Conservation (phyloP, 1,284 basidiomycete genomes). For the Ustilago shanxiensis region DNA sequence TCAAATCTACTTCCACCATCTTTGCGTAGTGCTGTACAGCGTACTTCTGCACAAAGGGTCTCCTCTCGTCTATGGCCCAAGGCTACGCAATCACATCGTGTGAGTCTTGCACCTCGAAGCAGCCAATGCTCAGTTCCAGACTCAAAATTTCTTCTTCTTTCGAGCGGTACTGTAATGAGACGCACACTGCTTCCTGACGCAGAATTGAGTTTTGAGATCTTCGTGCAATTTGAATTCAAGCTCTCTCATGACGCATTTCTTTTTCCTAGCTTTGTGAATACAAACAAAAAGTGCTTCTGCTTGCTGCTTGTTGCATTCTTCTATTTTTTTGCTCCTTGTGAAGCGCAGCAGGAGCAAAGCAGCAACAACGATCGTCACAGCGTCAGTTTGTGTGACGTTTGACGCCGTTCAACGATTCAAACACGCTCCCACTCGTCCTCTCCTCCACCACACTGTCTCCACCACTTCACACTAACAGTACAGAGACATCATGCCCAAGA, state of each 20-base stretch:
- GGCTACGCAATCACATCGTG: no score
- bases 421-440: neutral
- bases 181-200: slow-evolving; percentile 6
- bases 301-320: neutral
- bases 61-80: no score
- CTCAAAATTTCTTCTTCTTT: slow-evolving; percentile 3
- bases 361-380: slow-evolving; percentile 9
- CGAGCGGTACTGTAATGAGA: neutral
- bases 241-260: slow-evolving; percentile 1
- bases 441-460: slow-evolving; percentile 14
- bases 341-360: slow-evolving; percentile 5
- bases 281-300: neutral
- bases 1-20: no score
- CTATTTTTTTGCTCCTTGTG: neutral
- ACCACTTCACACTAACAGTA: slow-evolving; percentile 7
- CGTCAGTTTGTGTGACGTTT: slow-evolving; percentile 1
- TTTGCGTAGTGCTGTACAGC: no score
- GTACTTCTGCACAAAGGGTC: no score
- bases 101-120: no score
- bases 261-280: neutral
- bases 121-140: neutral
- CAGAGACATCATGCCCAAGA: slow-evolving; percentile 53
- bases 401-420: neutral
- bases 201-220: neutral
- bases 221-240: neutral